A percentile compares a stretch with the other conserved stretches of the same genome.
phyloP scores from a whole-genome alignment of 192 early-diverging fungal genomes.

The Coemansia sp. region DNA sequence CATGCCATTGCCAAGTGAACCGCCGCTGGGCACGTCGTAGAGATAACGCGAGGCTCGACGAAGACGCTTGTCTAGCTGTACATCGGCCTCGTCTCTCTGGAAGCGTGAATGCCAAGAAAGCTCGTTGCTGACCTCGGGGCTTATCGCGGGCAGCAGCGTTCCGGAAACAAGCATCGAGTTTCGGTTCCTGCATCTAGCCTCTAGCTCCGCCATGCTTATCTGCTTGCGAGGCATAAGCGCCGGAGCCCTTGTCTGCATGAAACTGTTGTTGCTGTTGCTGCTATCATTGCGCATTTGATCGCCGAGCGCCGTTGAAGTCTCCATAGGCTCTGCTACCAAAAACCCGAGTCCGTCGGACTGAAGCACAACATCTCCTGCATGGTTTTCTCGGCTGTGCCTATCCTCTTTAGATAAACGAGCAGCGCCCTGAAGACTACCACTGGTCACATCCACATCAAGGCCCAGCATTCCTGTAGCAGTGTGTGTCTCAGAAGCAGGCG shows the following conservation, averaged over 20 bases:
- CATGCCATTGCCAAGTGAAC: constrained; percentile 15
- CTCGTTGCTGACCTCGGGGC: constrained; percentile 1
- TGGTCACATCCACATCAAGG: too few species aligned
- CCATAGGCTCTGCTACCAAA: too few species aligned
- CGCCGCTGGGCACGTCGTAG: constrained; percentile 37
- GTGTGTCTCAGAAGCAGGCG: too few species aligned
- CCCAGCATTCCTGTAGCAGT: too few species aligned
- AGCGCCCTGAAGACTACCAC: too few species aligned
- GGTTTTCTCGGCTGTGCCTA: too few species aligned
- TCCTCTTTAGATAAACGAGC: too few species aligned
- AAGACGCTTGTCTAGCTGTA: constrained; percentile 13
- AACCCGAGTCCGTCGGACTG: too few species aligned
- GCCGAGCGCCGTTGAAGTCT: too few species aligned
- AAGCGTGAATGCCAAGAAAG: constrained; percentile 6
- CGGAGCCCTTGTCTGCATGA: background rate
- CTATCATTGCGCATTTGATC: background rate
- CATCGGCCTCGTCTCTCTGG: constrained; percentile 4
- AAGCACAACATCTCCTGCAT: too few species aligned
- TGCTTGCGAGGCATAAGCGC: constrained; percentile 27
- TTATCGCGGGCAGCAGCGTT: constrained; percentile 19
- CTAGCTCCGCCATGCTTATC: constrained; percentile 43
- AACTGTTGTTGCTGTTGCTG: background rate
- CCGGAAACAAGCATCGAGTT: constrained; percentile 48
- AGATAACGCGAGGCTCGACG: constrained; percentile 45
- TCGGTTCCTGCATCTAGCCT: constrained; percentile 25